These are phyloP conservation scores for Udeniomyces megalosporus DNA, from an alignment of 768 basidiomycete species.

Conservation along the genomic window DNA sequence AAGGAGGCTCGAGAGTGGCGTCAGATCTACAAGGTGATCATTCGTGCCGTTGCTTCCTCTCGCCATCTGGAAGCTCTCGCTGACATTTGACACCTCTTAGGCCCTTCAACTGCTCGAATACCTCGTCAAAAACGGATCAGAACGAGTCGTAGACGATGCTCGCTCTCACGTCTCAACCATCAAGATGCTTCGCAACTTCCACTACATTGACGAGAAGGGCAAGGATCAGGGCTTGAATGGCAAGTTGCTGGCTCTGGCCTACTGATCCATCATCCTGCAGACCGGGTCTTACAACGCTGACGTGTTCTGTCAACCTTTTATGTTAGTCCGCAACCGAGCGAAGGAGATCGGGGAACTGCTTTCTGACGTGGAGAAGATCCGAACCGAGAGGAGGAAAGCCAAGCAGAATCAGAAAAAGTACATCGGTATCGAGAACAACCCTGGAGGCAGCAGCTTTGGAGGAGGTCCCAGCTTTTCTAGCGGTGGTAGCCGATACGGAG, in stretches of 20 bases:
- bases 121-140: slow-evolving; percentile 88
- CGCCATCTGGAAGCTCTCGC: not conserved
- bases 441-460: slow-evolving; percentile 25
- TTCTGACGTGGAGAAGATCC: slow-evolving; percentile 76
- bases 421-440: slow-evolving; percentile 67
- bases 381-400: slow-evolving; percentile 76
- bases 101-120: slow-evolving; percentile 88
- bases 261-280: too few species aligned
- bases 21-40: slow-evolving; percentile 99
- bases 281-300: too few species aligned
- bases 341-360: slow-evolving; percentile 84
- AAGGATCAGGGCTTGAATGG: slow-evolving; percentile 98
- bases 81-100: slow-evolving; percentile 34
- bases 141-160: slow-evolving; percentile 94
- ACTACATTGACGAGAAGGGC: slow-evolving; percentile 95
- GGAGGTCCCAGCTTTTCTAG: slow-evolving; percentile 40
- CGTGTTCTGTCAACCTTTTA: too few species aligned
- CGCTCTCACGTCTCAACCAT: slow-evolving; percentile 84
- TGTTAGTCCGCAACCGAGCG: slow-evolving; percentile 77
- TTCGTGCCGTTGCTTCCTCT: slow-evolving; percentile 15
- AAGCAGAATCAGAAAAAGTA: slow-evolving; percentile 84
- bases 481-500: slow-evolving; percentile 45
- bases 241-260: slow-evolving; percentile 31
- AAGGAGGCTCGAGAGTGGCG: slow-evolving; percentile 98
- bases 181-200: slow-evolving; percentile 95